Conservation (phyloP, 768 basidiomycete species). For the Trametes elegans region DNA sequence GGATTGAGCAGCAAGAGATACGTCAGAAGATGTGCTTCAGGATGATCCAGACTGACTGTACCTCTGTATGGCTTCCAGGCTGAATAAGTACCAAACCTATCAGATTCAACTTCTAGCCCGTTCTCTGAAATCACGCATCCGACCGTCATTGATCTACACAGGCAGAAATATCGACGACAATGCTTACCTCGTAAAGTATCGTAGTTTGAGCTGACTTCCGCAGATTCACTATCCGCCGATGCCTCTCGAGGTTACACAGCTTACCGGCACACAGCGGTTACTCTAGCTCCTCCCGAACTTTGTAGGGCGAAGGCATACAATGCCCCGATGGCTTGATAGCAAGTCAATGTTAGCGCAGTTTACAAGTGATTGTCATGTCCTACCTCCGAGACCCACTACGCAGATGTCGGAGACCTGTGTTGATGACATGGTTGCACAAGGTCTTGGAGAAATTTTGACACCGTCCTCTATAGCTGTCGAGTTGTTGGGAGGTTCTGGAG, state of each 20-base stretch:
- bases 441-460: no score
- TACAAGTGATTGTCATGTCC: neutral
- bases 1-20: no score
- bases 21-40: neutral
- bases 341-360: neutral
- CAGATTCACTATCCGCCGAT: neutral
- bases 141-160: neutral
- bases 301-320: conserved; percentile 31
- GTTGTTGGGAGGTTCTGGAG: no score
- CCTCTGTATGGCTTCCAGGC: conserved; percentile 27
- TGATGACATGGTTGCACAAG: neutral
- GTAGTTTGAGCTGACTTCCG: conserved; percentile 22
- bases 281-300: conserved; percentile 22
- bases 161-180: neutral
- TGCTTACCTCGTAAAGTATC: conserved; percentile 16
- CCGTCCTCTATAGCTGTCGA: no score
- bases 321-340: conserved; percentile 29
- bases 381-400: conserved; percentile 26
- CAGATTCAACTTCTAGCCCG: conserved; percentile 25
- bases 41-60: neutral
- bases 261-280: conserved; percentile 35
- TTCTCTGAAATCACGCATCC: conserved; percentile 13
- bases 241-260: neutral
- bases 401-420: conserved; percentile 15
- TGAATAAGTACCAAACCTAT: conserved; percentile 17